These are phyloP conservation scores for Ananas comosus DNA, from an alignment of 176 grass and related monocot species.

Conservation along the genomic window DNA sequence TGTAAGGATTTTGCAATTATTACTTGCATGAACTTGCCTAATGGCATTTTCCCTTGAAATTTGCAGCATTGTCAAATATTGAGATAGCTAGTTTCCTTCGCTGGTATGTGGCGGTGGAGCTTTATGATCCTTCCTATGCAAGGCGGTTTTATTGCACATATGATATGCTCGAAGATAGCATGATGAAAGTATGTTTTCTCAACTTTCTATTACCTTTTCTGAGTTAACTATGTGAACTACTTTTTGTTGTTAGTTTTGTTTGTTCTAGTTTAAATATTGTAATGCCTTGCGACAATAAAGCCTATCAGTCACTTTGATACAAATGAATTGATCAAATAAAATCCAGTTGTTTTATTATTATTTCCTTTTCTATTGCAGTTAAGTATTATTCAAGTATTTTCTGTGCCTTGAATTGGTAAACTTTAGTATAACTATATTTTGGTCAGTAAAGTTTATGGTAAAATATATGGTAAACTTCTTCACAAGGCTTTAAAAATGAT, in stretches of 20 bases:
- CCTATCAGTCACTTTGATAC: too few relatives aligned
- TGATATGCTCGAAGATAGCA: conserved; percentile 90
- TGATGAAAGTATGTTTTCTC: conserved; percentile 58
- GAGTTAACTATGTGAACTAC: conserved; percentile 2
- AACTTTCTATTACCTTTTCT: neutral
- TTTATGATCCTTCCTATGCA: conserved; percentile 68
- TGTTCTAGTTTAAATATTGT: neutral
- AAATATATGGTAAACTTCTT: too few relatives aligned
- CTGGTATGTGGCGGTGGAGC: conserved; percentile 94
- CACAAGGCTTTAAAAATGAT: too few relatives aligned
- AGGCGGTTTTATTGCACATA: conserved; percentile 74
- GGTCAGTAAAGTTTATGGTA: conserved; percentile 1
- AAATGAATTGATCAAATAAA: too few relatives aligned
- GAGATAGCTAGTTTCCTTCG: conserved; percentile 95
- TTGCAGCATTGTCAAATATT: conserved; percentile 91
- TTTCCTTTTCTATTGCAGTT: too few relatives aligned
- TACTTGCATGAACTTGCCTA: neutral
- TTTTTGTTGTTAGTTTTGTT: neutral
- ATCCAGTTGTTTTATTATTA: too few relatives aligned
- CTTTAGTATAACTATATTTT: conserved; percentile 1
- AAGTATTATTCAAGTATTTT: too few relatives aligned
- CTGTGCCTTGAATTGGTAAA: conserved; percentile 2
- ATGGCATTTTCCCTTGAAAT: neutral
- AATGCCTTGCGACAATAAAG: neutral
- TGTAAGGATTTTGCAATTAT: neutral